A percentile compares a stretch with the other conserved stretches of the same genome.
Conservation (phyloP, 805 yeast genomes). For the Metschnikowia proteae region DNA sequence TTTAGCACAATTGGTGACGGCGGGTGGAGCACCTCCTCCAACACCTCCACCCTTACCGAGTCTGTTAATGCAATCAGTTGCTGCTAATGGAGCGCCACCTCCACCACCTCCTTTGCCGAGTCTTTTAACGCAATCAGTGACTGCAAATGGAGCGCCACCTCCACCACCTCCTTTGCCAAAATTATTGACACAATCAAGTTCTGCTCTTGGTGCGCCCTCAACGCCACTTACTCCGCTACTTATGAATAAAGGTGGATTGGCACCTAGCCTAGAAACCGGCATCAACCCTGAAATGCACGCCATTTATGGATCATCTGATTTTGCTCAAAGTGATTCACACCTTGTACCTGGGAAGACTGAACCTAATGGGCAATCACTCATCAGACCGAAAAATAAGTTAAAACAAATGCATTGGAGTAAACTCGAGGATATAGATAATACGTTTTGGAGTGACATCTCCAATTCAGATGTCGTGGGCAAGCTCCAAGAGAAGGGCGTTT, state of each 20-base stretch:
- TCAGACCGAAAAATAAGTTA: conserved; percentile 66
- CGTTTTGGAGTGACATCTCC: conserved; percentile 77
- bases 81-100: conserved; percentile 5
- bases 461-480: conserved; percentile 58
- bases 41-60: conserved; percentile 8
- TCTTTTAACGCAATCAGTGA: not conserved
- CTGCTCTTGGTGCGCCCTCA: not conserved
- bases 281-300: not conserved
- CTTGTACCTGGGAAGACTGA: not conserved
- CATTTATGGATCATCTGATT: not conserved
- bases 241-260: not conserved
- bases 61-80: not conserved
- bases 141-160: conserved; percentile 2
- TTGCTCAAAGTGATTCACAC: not conserved
- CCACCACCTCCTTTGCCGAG: conserved; percentile 15
- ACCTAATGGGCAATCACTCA: not conserved
- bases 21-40: conserved; percentile 2
- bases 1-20: not conserved
- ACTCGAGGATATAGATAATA: conserved; percentile 74
- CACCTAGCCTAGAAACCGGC: not conserved
- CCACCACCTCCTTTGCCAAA: conserved; percentile 17
- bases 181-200: not conserved
- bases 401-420: conserved; percentile 98
- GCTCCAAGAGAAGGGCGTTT: conserved; percentile 70
- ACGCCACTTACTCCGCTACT: not conserved